A percentile compares a stretch with the other conserved stretches of the same genome.
phyloP scores from a whole-genome alignment of 345 rosid genomes.

The Moringa oleifera region DNA sequence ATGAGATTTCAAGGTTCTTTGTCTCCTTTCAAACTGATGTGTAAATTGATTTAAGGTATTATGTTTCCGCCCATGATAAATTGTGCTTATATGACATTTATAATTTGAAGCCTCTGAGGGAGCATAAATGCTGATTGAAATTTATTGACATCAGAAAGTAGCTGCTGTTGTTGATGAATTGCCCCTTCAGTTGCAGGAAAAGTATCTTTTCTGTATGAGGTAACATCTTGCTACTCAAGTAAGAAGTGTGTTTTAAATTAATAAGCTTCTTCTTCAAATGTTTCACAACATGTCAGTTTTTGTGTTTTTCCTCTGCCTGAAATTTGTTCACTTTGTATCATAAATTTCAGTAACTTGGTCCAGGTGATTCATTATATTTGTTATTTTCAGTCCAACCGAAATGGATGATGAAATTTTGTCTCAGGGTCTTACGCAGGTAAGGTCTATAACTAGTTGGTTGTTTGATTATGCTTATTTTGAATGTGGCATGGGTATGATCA shows the following conservation, averaged over 20 bases:
- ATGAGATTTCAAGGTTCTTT: no score
- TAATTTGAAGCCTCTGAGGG: no score
- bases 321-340: background rate
- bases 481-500: constrained; percentile 5
- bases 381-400: constrained; percentile 76
- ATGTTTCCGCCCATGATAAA: no score
- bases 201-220: constrained; percentile 86
- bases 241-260: background rate
- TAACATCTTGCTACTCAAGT: constrained; percentile 22
- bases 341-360: background rate
- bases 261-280: background rate
- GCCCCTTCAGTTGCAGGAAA: constrained; percentile 71
- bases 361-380: constrained; percentile 11
- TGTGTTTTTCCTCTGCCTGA: background rate
- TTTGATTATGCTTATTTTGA: constrained; percentile 3
- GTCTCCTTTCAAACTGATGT: no score
- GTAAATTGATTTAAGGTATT: no score
- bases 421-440: constrained; percentile 84
- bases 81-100: no score
- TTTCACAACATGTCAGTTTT: background rate
- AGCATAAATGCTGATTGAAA: background rate
- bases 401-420: constrained; percentile 62
- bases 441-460: background rate
- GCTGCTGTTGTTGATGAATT: constrained; percentile 65
- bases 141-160: constrained; percentile 51